Conservation (phyloP, 2,329 filamentous ascomycete species). For the Volutella citrinella region DNA sequence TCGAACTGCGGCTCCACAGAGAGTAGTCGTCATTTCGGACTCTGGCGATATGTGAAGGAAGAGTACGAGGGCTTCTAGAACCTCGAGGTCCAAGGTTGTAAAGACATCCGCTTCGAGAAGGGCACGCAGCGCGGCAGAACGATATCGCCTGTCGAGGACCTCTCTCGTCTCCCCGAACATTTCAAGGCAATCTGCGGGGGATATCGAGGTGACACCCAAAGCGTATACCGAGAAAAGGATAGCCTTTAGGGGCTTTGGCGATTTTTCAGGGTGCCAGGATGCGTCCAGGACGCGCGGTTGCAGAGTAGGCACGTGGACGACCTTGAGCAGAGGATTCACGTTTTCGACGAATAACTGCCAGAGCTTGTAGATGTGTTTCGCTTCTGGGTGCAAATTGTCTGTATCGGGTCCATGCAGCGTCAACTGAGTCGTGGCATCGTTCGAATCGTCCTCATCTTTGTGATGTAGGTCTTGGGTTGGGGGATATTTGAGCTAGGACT, state of each 20-base stretch:
- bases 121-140: conserved; percentile 20
- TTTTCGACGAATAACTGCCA: conserved; percentile 33
- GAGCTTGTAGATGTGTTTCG: conserved; percentile 25
- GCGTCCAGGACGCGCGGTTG: conserved; percentile 29
- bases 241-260: conserved; percentile 18
- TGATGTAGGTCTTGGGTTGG: conserved; percentile 15
- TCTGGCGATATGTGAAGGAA: conserved; percentile 29
- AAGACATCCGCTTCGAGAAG: conserved; percentile 25
- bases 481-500: conserved; percentile 20
- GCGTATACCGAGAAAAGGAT: conserved; percentile 28
- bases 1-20: conserved; percentile 20
- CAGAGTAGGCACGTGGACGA: conserved; percentile 30
- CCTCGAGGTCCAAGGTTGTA: conserved; percentile 25
- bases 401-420: conserved; percentile 1
- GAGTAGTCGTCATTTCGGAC: conserved; percentile 22
- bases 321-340: conserved; percentile 30
- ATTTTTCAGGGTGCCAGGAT: conserved; percentile 18
- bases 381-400: conserved; percentile 25
- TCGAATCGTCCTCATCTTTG: conserved; percentile 19
- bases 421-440: conserved; percentile 3
- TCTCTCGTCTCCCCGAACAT: conserved; percentile 15
- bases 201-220: conserved; percentile 20
- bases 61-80: conserved; percentile 27
- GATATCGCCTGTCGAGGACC: conserved; percentile 19
- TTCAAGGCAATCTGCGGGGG: conserved; percentile 12